Evolutionary conservation across 495 filamentous ascomycete species (phyloP).

Genomic region (Neohortaea acidophila): DNA sequence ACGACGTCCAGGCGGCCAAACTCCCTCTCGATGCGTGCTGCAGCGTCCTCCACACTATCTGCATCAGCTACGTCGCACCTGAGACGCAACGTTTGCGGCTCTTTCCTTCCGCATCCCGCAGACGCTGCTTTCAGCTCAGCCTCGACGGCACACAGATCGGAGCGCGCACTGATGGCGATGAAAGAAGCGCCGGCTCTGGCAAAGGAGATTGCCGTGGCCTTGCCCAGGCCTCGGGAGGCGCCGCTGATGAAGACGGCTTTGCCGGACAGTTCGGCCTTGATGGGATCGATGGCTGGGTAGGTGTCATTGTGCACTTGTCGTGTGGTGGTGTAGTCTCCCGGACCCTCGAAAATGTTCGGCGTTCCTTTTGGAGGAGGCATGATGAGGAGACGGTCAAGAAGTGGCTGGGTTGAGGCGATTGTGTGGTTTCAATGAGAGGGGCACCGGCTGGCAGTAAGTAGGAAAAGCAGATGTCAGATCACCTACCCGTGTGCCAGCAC

Average conservation of each 20-base stretch:
- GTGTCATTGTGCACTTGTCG: constrained; percentile 2
- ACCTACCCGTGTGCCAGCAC: no score
- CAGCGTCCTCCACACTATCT: constrained; percentile 26
- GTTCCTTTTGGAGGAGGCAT: constrained; percentile 4
- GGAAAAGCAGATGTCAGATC: no score
- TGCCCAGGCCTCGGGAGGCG: constrained; percentile 21
- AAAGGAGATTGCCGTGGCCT: constrained; percentile 19
- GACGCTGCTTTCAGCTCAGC: constrained; percentile 28
- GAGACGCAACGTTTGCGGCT: constrained; percentile 31
- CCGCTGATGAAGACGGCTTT: constrained; percentile 23
- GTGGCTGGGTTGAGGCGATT: no score
- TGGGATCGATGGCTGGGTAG: constrained; percentile 22
- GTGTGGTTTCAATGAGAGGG: no score
- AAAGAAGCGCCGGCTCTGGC: constrained; percentile 18
- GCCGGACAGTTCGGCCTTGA: constrained; percentile 15
- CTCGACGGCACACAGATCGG: constrained; percentile 24
- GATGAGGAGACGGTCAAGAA: no score
- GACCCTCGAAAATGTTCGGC: constrained; percentile 1
- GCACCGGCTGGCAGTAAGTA: no score
- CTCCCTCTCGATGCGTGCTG: constrained; percentile 17
- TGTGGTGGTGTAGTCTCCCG: constrained; percentile 4
- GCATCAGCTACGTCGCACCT: constrained; percentile 31
- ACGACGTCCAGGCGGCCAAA: constrained; percentile 36
- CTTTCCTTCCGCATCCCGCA: constrained; percentile 21
- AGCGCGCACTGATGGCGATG: constrained; percentile 32